phyloP scores from a whole-genome alignment of 164 flowering plant genomes.

The Malania oleifera region DNA sequence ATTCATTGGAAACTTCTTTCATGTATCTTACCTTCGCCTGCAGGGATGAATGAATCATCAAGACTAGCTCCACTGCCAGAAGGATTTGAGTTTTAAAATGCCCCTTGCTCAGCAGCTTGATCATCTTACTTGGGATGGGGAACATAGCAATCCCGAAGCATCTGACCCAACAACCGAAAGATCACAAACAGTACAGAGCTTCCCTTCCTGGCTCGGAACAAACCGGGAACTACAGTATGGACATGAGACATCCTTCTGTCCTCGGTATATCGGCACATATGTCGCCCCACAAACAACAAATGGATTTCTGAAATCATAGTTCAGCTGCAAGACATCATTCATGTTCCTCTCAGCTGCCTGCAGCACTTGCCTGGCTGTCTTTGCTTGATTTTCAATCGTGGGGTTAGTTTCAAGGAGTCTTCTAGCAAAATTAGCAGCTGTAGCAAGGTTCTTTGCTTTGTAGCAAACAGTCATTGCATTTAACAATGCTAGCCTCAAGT shows the following conservation, averaged over 20 bases:
- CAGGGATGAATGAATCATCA: not conserved
- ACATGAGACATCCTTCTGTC: constrained; percentile 1
- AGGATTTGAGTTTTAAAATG: not conserved
- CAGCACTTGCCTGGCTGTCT: constrained; percentile 5
- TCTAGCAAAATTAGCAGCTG: constrained; percentile 12
- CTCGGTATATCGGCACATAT: not conserved
- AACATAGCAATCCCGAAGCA: constrained; percentile 8
- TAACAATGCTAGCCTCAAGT: constrained; percentile 9
- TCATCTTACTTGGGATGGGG: not conserved
- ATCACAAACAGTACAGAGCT: constrained; percentile 6
- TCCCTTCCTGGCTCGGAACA: constrained; percentile 12
- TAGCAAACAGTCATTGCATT: constrained; percentile 11
- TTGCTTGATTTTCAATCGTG: constrained; percentile 6
- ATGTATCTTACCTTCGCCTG: not conserved
- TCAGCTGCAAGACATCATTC: constrained; percentile 5
- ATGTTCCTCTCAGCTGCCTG: constrained; percentile 16
- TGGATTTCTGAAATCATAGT: constrained; percentile 8
- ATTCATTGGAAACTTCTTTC: not conserved
- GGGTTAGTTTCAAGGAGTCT: constrained; percentile 12
- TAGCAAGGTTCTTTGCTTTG: constrained; percentile 4
- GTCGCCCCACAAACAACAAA: constrained; percentile 3
- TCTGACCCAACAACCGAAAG: constrained; percentile 11
- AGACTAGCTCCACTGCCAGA: not conserved
- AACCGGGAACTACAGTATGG: too few species aligned
- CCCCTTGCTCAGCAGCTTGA: not conserved